Base-by-base conservation (phyloP, 108 stramenopile species). In the Schizochytrium sp. region DNA sequence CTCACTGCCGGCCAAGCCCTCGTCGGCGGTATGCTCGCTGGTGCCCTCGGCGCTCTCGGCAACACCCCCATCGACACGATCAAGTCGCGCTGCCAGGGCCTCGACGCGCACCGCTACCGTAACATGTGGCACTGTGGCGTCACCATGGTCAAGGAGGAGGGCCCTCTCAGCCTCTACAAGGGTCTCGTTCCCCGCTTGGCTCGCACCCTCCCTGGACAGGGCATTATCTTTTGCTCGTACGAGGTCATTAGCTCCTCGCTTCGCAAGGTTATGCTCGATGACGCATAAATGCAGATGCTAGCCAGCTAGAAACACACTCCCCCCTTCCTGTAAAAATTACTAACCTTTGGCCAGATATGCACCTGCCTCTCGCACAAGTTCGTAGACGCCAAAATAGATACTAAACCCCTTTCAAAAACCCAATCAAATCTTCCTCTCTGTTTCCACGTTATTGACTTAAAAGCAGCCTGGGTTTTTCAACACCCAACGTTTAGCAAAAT, bases 61-160 rank as follows among this genome's bases (percentile, higher is more conserved):
- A 99, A 98, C 91, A 98, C 97, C 89, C 97, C 98, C 16, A 97
- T 97, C 90, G 99, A 99, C 92, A 97, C 98, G 45, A 97, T 98
- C 51, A 99, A 99, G 93, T 98, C 98, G 16, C 93, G 97, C 60
- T 97, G 98, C 97, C 98, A 99, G 94, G 98, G 97, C 57, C 93
- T 96, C 8, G 93, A 97, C 23, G 96, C 97, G 57, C 91, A 91
- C 41, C 93, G 91, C 88, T 99, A 98, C 93, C 88, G 90, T 19
- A 91, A 88, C 57, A 98, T 97, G 5, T 60, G 95, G 12, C 97
- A 99, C 91, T 98, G 98, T 90, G 97, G 98, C 88, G 83, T 89
- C 87, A 94, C 98, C 93, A 94, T 99, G 48, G n/a, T 96, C 55
- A 44, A 88, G 58, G 92, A 95, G 6, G 99, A 99, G 92, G 99